Evolutionary conservation across 2,329 filamentous ascomycete species (phyloP).

Genomic region (Colletotrichum tamarilloi): DNA sequence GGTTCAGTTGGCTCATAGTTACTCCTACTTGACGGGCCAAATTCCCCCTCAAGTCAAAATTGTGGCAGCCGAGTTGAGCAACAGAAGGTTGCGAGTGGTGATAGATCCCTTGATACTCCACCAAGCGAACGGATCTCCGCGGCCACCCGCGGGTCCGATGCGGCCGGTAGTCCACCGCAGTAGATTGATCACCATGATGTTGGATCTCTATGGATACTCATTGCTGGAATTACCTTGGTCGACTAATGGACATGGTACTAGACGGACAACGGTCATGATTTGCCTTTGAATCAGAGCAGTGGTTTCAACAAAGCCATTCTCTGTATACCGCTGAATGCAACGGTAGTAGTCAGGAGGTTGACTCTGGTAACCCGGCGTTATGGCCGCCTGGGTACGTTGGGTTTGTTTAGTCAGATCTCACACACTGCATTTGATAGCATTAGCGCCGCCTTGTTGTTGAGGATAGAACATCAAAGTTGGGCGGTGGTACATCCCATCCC

Average conservation of each 20-base stretch:
- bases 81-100: too few relatives aligned
- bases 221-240: not conserved
- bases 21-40: too few relatives aligned
- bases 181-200: not conserved
- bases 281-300: too few relatives aligned
- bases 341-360: not conserved
- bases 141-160: too few relatives aligned
- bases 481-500: not conserved
- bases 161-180: not conserved
- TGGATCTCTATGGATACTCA: not conserved
- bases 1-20: too few relatives aligned
- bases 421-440: not conserved
- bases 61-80: not conserved
- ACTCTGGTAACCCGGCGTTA: not conserved
- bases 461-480: not conserved
- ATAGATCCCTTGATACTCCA: not conserved
- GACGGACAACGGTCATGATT: too few relatives aligned
- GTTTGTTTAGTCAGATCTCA: not conserved
- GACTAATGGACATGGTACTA: too few relatives aligned
- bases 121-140: not conserved
- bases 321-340: not conserved
- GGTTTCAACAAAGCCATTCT: too few relatives aligned
- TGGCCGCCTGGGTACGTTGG: not conserved
- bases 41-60: not conserved
- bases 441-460: too few relatives aligned